Evolutionary conservation across 768 basidiomycete species (phyloP).

Genomic region (Pleurotus tuoliensis): DNA sequence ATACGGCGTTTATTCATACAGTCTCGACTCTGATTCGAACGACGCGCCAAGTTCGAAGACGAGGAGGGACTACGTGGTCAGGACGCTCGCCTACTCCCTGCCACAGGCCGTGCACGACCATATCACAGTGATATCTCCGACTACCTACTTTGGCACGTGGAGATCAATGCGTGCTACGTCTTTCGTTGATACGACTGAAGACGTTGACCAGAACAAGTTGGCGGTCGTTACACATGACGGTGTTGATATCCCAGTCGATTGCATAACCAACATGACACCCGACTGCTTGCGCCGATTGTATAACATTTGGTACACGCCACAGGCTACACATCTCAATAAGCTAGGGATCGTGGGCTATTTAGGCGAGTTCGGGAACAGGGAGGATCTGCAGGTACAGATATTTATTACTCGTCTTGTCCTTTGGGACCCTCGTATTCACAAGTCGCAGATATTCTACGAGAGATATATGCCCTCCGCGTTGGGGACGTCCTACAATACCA

Average conservation of each 20-base stretch:
- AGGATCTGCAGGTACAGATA: constrained; percentile 31
- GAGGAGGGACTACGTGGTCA: constrained; percentile 34
- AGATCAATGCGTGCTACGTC: constrained; percentile 30
- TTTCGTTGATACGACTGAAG: constrained; percentile 14
- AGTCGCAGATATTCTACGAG: constrained; percentile 29
- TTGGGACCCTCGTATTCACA: constrained; percentile 7
- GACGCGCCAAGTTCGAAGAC: not conserved
- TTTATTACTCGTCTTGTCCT: not conserved
- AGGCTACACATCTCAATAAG: constrained; percentile 27
- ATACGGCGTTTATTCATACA: constrained; percentile 18
- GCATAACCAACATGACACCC: constrained; percentile 35
- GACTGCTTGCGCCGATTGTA: constrained; percentile 41
- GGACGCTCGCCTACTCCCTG: constrained; percentile 64
- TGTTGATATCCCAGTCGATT: constrained; percentile 26
- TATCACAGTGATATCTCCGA: constrained; percentile 65
- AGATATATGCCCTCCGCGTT: constrained; percentile 29
- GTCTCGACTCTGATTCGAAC: constrained; percentile 22
- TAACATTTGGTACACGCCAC: constrained; percentile 28
- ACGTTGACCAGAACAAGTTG: constrained; percentile 15
- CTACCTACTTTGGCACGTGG: constrained; percentile 54
- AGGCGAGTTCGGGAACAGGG: constrained; percentile 36
- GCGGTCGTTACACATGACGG: constrained; percentile 6
- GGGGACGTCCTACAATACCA: constrained; percentile 26
- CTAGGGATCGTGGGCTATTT: constrained; percentile 42
- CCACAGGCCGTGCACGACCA: constrained; percentile 54